Conservation (phyloP, 148 eudicot species). For the Amaranthus palmeri region DNA sequence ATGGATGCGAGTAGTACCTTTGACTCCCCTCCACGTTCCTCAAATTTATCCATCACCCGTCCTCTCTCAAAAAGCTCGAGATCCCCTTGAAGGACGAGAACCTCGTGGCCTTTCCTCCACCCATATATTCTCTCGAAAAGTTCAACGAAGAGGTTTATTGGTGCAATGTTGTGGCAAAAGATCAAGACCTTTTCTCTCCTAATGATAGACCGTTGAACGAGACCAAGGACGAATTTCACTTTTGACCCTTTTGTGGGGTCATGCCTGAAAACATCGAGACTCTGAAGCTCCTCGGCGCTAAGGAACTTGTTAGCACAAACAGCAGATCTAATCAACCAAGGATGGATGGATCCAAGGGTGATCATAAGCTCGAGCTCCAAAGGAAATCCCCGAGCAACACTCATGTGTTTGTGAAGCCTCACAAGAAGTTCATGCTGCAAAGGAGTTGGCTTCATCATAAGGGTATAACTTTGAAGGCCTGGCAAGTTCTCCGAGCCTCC, state of each 20-base stretch:
- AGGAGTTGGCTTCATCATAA: constrained; percentile 89
- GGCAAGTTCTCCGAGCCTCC: constrained; percentile 76
- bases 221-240: constrained; percentile 74
- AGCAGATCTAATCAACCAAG: constrained; percentile 78
- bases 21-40: constrained; percentile 80
- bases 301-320: constrained; percentile 71
- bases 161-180: constrained; percentile 95
- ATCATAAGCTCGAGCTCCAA: constrained; percentile 84
- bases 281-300: constrained; percentile 44
- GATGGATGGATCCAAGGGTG: constrained; percentile 88
- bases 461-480: constrained; percentile 77
- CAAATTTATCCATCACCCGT: constrained; percentile 83
- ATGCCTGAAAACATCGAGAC: constrained; percentile 59
- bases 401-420: constrained; percentile 63
- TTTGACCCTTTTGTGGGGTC: constrained; percentile 84
- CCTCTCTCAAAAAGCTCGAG: constrained; percentile 93
- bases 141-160: constrained; percentile 70
- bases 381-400: constrained; percentile 68
- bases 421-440: constrained; percentile 65
- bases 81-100: constrained; percentile 81
- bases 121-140: constrained; percentile 61
- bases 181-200: constrained; percentile 79
- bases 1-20: constrained; percentile 89
- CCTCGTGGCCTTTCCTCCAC: constrained; percentile 85
- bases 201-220: constrained; percentile 67